phyloP scores from a whole-genome alignment of 1,284 basidiomycete genomes.

The Ceratorhiza oryzae-sativae region DNA sequence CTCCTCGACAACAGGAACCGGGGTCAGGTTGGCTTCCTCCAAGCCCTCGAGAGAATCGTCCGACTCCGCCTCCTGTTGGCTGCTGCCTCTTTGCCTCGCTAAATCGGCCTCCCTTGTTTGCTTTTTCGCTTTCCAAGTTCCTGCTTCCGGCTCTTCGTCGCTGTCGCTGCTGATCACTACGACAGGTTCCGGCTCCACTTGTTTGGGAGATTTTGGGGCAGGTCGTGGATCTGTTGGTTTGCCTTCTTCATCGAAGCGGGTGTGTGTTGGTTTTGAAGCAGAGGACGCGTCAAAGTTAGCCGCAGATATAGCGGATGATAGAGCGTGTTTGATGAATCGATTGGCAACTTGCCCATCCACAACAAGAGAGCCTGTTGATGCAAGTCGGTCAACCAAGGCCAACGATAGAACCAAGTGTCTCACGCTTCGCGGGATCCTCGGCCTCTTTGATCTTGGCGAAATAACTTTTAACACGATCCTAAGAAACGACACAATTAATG shows the following conservation, averaged over 20 bases:
- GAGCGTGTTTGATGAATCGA: slow-evolving; percentile 84
- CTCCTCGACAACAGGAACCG: slow-evolving; percentile 45
- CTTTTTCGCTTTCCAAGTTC: slow-evolving; percentile 55
- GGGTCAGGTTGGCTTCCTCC: slow-evolving; percentile 44
- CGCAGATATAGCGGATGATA: slow-evolving; percentile 62
- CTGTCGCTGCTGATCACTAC: slow-evolving; percentile 63
- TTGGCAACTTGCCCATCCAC: slow-evolving; percentile 77
- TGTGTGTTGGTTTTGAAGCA: slow-evolving; percentile 42
- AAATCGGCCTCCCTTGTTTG: slow-evolving; percentile 56
- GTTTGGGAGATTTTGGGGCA: slow-evolving; percentile 47
- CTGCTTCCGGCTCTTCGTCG: slow-evolving; percentile 59
- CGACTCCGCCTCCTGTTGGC: slow-evolving; percentile 48
- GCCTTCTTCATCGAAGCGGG: neutral
- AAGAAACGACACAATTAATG: neutral
- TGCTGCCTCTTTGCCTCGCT: slow-evolving; percentile 51
- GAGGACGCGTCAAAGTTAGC: slow-evolving; percentile 42
- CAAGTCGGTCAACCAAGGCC: slow-evolving; percentile 11
- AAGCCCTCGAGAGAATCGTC: slow-evolving; percentile 53
- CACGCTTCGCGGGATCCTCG: slow-evolving; percentile 69
- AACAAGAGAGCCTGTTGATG: slow-evolving; percentile 55
- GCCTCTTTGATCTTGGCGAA: slow-evolving; percentile 80
- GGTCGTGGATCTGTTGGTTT: slow-evolving; percentile 35
- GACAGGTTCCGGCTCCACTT: slow-evolving; percentile 61
- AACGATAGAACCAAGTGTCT: slow-evolving; percentile 44
- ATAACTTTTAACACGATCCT: slow-evolving; percentile 78